These are phyloP conservation scores for Coemansia sp. DNA, from an alignment of 192 early-diverging fungal species.

Conservation along the genomic window DNA sequence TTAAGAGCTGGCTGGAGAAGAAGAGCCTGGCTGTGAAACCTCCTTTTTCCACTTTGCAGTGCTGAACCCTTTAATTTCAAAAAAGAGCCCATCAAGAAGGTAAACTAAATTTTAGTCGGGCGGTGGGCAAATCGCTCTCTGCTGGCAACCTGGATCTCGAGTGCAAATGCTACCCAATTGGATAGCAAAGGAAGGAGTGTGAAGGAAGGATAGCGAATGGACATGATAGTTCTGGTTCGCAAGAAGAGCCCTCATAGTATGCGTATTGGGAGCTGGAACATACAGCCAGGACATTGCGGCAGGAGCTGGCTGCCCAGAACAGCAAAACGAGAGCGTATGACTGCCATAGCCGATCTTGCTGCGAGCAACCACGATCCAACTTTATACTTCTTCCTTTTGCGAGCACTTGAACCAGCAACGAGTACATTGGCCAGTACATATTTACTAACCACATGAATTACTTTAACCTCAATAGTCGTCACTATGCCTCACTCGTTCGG, in stretches of 20 bases:
- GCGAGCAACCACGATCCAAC: background rate
- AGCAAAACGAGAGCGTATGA: background rate
- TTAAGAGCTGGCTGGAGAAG: background rate
- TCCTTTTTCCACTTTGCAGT: conserved; percentile 44
- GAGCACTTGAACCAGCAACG: no score
- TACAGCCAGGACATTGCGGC: background rate
- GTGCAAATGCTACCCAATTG: background rate
- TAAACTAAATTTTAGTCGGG: conserved; percentile 18
- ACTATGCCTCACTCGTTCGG: conserved; percentile 83
- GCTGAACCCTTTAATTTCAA: conserved; percentile 34
- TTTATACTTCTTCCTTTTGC: background rate
- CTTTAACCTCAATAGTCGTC: background rate
- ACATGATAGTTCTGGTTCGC: background rate
- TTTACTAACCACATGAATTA: background rate
- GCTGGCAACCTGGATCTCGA: background rate
- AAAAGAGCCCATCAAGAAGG: conserved; percentile 50
- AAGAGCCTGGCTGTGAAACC: conserved; percentile 16
- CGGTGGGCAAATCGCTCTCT: background rate
- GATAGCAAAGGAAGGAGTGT: background rate
- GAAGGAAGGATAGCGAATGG: conserved; percentile 1
- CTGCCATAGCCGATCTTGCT: background rate
- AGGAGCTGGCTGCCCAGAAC: background rate
- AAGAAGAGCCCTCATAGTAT: no score
- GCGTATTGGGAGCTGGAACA: no score
- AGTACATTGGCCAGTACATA: no score